A percentile compares a stretch with the other conserved stretches of the same genome.
Conservation (phyloP, 306 rosid species). For the Rosa persica region DNA sequence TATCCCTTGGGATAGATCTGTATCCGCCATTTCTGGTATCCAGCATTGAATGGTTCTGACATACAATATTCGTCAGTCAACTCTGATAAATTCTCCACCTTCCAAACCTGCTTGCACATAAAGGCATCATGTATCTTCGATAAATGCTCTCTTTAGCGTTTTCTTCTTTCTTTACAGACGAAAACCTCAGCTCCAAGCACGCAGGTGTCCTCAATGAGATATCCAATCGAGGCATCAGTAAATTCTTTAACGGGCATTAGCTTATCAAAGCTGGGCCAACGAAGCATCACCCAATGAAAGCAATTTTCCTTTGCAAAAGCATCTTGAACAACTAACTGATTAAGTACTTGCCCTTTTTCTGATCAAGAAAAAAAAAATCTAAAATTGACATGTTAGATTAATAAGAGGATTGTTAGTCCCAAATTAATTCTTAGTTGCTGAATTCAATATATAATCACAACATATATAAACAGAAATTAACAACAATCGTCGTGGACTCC, state of each 20-base stretch:
- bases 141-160: not conserved
- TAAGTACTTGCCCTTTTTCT: no score
- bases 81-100: not conserved
- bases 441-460: no score
- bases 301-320: not conserved
- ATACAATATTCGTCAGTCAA: not conserved
- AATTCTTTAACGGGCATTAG: not conserved
- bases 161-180: not conserved
- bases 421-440: no score
- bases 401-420: no score
- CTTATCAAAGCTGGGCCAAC: not conserved
- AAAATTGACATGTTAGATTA: no score
- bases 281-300: not conserved
- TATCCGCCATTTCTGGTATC: not conserved
- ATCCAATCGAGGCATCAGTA: not conserved
- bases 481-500: no score
- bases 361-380: no score
- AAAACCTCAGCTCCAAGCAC: not conserved
- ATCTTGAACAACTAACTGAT: not conserved
- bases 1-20: not conserved
- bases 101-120: not conserved
- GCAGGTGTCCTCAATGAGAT: not conserved
- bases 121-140: not conserved
- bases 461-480: no score
- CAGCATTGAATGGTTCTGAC: not conserved